A percentile compares a stretch with the other conserved stretches of the same genome.
phyloP scores from a whole-genome alignment of 768 basidiomycete genomes.

The Naganishia kalamii region DNA sequence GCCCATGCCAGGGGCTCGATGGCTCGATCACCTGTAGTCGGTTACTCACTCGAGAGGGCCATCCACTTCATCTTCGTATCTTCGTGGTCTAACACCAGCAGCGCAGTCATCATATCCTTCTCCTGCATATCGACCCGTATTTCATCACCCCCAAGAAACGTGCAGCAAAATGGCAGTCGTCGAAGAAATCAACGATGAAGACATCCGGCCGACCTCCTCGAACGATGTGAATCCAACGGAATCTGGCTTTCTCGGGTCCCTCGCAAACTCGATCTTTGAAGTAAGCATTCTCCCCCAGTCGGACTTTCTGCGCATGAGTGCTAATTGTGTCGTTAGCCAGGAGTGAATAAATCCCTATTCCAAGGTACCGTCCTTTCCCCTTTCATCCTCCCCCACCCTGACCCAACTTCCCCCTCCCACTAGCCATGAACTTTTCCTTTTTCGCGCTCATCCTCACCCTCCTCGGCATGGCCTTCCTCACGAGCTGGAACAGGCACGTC shows the following conservation, averaged over 20 bases:
- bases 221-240: background rate
- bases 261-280: slow-evolving; percentile 43
- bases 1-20: too few relatives aligned
- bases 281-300: slow-evolving; percentile 19
- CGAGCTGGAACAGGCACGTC: slow-evolving; percentile 41
- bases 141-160: background rate
- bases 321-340: slow-evolving; percentile 30
- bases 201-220: background rate
- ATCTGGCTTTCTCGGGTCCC: slow-evolving; percentile 31
- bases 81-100: background rate
- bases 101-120: background rate
- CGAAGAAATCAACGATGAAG: background rate
- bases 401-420: background rate
- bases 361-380: slow-evolving; percentile 27
- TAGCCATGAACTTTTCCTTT: slow-evolving; percentile 45
- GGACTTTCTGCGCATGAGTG: background rate
- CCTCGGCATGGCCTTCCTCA: slow-evolving; percentile 39
- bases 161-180: slow-evolving; percentile 6
- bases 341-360: slow-evolving; percentile 38
- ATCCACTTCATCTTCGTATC: too few relatives aligned
- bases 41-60: too few relatives aligned
- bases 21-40: too few relatives aligned
- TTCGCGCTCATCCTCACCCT: slow-evolving; percentile 38
- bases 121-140: background rate
- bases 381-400: background rate